A percentile compares a stretch with the other conserved stretches of the same genome.
phyloP scores from a whole-genome alignment of 202 grass and related monocot genomes.

The Musa balbisiana region DNA sequence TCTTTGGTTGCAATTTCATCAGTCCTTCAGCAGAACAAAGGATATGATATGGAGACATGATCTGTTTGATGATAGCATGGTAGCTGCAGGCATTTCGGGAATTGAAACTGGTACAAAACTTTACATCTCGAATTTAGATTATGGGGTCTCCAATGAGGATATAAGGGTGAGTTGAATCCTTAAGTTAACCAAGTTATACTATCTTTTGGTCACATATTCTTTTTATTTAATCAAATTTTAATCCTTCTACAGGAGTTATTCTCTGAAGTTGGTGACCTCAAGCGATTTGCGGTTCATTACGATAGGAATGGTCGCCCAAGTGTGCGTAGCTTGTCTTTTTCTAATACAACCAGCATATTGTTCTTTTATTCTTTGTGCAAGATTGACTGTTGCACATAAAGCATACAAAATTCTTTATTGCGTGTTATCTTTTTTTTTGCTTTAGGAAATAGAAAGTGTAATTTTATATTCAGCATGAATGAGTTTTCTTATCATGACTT shows the following conservation, averaged over 20 bases:
- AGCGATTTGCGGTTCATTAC: conserved; percentile 94
- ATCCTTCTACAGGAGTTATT: conserved; percentile 69
- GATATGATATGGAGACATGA: conserved; percentile 71
- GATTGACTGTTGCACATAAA: not conserved
- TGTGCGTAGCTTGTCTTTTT: conserved; percentile 37
- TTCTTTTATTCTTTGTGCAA: not conserved
- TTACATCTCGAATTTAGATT: conserved; percentile 96
- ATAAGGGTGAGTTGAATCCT: conserved; percentile 62
- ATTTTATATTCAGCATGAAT: not conserved
- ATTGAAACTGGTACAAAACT: conserved; percentile 82
- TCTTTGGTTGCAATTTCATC: conserved; percentile 52
- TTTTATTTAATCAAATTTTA: conserved; percentile 31
- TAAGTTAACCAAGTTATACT: conserved; percentile 16
- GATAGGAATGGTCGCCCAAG: conserved; percentile 67
- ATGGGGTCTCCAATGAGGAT: conserved; percentile 88
- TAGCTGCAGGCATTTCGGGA: conserved; percentile 53
- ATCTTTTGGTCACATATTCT: conserved; percentile 20
- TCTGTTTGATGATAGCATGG: conserved; percentile 81
- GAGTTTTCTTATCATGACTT: too few species aligned
- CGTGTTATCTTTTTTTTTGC: too few species aligned
- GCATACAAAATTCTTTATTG: not conserved
- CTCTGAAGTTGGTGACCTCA: conserved; percentile 83
- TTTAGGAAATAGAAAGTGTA: not conserved
- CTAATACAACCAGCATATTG: not conserved
- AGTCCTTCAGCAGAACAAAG: conserved; percentile 89